These are phyloP conservation scores for Globisporangium irregulare DNA, from an alignment of 352 stramenopile genomes.

Conservation along the genomic window DNA sequence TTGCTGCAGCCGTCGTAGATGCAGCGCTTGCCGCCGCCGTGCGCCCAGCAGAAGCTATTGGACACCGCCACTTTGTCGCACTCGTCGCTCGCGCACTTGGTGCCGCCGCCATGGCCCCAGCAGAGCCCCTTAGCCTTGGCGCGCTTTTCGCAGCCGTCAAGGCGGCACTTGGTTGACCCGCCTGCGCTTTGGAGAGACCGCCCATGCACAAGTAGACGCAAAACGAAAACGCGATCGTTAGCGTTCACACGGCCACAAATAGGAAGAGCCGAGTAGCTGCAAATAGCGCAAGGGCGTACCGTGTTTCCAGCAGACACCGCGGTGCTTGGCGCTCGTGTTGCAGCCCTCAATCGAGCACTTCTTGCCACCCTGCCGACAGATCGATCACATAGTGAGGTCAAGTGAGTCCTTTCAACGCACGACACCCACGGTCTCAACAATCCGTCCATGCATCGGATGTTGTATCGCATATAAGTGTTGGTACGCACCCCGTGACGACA, in stretches of 20 bases:
- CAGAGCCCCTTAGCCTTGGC: constrained; percentile 24
- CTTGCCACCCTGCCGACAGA: constrained; percentile 37
- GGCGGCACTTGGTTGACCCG: constrained; percentile 19
- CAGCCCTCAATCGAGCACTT: constrained; percentile 38
- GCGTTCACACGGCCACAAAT: neutral
- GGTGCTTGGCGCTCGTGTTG: constrained; percentile 38
- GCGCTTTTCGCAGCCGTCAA: constrained; percentile 18
- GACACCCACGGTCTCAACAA: neutral
- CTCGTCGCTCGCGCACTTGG: constrained; percentile 16
- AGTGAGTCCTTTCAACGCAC: constrained; percentile 6
- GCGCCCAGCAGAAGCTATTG: constrained; percentile 33
- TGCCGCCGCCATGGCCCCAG: constrained; percentile 21
- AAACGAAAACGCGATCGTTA: neutral
- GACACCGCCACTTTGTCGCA: constrained; percentile 20
- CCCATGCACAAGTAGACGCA: neutral
- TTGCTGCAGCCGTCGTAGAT: constrained; percentile 32
- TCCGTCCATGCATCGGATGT: neutral
- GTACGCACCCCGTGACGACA: constrained; percentile 25
- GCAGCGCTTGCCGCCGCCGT: constrained; percentile 36
- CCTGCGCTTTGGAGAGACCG: neutral
- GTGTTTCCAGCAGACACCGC: constrained; percentile 50
- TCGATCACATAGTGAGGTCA: neutral
- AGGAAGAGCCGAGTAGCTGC: neutral
- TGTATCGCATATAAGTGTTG: neutral
- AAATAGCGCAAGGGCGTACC: constrained; percentile 15